Base-by-base conservation (phyloP, 805 yeast species). In the Metschnikowia matae region DNA sequence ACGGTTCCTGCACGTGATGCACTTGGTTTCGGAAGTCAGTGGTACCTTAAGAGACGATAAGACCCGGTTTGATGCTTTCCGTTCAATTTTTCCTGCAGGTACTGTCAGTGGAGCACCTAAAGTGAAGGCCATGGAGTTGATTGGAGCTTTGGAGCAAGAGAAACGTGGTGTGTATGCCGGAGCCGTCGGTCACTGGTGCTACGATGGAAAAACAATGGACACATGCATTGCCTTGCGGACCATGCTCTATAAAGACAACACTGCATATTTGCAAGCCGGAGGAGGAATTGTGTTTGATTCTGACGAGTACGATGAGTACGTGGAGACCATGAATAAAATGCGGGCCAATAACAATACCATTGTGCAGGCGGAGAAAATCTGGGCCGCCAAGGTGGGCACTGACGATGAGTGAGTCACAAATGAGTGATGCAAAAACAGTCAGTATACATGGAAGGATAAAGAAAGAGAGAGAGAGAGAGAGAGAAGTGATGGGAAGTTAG, bases 101-200 rank as follows among this genome's bases (percentile, higher is more conserved):
- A 94, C 99, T 1, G 98, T 92, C 11, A 85, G 95, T 49, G 99
- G 99, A 37, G 98, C 99, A 2, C 99, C 99, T 49, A 94, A 94
- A 69, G 96, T 94, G 39, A 83, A 81, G 61, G 99, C 99, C 8
- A 94, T 94, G 98, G 95, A 91, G 68, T 75, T 94, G 40, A 89
- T 94, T 60, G 86, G 87, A 17, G 96, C 89, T 65, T 72, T 92
- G 44, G 99, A 94, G 65, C 79, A 81, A 54, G 98, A 92, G 65
- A 89, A 89, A 63, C 79, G 99, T 64, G 99, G 98, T 42, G 91
- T 92, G 7, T 94, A 94, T 64, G 99, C 99, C 0, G 99, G 99
- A 54, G 99, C 99, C 2, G 98, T 94, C 17, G 99, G 99, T 6
- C 87, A 87, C 66, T 94, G 97, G 97, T 90, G 96, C 0, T 94